Evolutionary conservation across 345 rosid genomes (phyloP).

Genomic region (Linum trigynum): DNA sequence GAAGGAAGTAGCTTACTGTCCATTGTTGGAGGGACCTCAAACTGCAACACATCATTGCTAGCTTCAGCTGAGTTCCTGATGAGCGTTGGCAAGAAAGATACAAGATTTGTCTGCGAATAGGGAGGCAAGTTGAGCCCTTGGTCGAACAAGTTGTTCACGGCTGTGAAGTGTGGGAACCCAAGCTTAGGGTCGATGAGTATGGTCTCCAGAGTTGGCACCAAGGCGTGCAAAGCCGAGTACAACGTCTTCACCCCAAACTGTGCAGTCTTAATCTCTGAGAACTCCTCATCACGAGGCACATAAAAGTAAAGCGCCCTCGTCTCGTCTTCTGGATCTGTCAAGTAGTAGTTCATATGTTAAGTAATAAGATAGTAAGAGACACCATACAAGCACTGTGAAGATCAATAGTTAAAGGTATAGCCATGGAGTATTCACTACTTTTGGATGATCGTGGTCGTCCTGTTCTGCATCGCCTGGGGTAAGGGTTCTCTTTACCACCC

Average conservation of each 20-base stretch:
- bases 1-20: no score
- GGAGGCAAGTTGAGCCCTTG: background rate
- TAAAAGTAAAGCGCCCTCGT: background rate
- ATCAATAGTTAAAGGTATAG: no score
- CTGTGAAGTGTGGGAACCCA: background rate
- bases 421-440: background rate
- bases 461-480: background rate
- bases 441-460: background rate
- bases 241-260: background rate
- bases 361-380: background rate
- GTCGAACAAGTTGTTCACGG: background rate
- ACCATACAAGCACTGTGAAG: background rate
- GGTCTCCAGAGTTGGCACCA: background rate
- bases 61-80: background rate
- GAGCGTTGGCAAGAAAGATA: background rate
- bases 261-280: background rate
- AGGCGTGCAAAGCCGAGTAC: background rate
- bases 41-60: no score
- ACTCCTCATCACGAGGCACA: background rate
- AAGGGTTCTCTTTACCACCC: background rate
- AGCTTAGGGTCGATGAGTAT: background rate
- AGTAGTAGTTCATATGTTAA: background rate
- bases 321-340: background rate
- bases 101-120: background rate
- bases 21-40: no score